Percentiles rank a stretch among this genome's conserved stretches.
Evolutionary conservation across 176 grass and related monocot genomes (phyloP).

Genomic region (Microstegium vimineum): DNA sequence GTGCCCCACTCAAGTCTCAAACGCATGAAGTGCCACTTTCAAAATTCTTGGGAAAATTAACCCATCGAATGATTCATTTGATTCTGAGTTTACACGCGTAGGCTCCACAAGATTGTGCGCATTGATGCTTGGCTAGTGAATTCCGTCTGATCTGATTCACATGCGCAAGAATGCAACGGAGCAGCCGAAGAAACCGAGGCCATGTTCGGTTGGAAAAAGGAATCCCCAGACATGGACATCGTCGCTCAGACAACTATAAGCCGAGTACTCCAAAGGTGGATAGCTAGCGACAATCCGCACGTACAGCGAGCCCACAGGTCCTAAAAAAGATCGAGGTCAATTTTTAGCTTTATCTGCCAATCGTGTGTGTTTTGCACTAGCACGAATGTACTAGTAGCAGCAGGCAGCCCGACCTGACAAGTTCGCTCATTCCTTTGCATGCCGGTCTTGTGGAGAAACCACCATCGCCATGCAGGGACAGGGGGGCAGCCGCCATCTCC

Average conservation of each 20-base stretch:
- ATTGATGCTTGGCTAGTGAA: too few relatives aligned
- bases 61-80: too few relatives aligned
- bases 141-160: too few relatives aligned
- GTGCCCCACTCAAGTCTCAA: too few relatives aligned
- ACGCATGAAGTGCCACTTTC: too few relatives aligned
- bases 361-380: neutral
- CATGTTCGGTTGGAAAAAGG: neutral
- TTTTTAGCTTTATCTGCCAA: neutral
- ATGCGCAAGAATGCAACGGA: neutral
- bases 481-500: too few relatives aligned
- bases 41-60: too few relatives aligned
- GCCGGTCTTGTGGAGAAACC: constrained; percentile 23
- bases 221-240: neutral
- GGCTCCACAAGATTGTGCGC: too few relatives aligned
- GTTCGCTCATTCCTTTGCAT: neutral
- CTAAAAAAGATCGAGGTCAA: neutral
- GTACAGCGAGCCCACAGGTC: neutral
- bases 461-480: neutral
- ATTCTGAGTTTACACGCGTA: too few relatives aligned
- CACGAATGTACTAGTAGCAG: neutral
- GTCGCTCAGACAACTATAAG: neutral
- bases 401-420: neutral
- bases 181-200: neutral
- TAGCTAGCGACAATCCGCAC: neutral
- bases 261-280: neutral